Evolutionary conservation across 352 stramenopile genomes (phyloP).

Genomic region (Pythium brachiatum): DNA sequence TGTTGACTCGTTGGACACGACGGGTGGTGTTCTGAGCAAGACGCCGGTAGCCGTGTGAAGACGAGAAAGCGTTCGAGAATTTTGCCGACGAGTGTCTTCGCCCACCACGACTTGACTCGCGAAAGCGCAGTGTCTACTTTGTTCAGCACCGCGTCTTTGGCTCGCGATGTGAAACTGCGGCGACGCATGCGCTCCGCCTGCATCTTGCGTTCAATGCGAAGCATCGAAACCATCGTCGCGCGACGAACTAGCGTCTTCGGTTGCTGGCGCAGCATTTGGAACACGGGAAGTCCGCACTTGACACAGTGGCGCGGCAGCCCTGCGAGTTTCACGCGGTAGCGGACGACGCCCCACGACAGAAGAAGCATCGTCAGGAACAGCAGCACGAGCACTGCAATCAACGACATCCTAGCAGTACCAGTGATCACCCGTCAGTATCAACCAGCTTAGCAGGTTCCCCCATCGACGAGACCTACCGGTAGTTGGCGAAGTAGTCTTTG

Average conservation of each 20-base stretch:
- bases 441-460: not conserved
- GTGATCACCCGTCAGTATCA: not conserved
- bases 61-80: conserved; percentile 23
- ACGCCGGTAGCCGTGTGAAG: conserved; percentile 42
- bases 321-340: conserved; percentile 54
- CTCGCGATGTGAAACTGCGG: conserved; percentile 26
- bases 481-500: conserved; percentile 66
- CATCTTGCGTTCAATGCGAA: conserved; percentile 40
- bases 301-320: conserved; percentile 60
- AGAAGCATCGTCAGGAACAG: conserved; percentile 35
- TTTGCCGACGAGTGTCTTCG: conserved; percentile 24
- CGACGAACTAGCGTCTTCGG: conserved; percentile 33
- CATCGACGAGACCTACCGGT: conserved; percentile 25
- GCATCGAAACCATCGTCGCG: conserved; percentile 38
- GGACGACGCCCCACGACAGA: conserved; percentile 47
- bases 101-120: conserved; percentile 17
- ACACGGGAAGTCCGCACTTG: conserved; percentile 54
- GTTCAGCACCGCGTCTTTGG: conserved; percentile 26
- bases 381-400: conserved; percentile 42
- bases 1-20: conserved; percentile 52
- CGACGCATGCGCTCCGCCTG: conserved; percentile 9
- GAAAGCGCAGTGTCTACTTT: conserved; percentile 13
- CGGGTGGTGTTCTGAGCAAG: conserved; percentile 38
- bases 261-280: conserved; percentile 35
- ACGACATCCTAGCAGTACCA: conserved; percentile 30